Conservation (phyloP, 1,284 basidiomycete genomes). For the Volvariella volvacea region DNA sequence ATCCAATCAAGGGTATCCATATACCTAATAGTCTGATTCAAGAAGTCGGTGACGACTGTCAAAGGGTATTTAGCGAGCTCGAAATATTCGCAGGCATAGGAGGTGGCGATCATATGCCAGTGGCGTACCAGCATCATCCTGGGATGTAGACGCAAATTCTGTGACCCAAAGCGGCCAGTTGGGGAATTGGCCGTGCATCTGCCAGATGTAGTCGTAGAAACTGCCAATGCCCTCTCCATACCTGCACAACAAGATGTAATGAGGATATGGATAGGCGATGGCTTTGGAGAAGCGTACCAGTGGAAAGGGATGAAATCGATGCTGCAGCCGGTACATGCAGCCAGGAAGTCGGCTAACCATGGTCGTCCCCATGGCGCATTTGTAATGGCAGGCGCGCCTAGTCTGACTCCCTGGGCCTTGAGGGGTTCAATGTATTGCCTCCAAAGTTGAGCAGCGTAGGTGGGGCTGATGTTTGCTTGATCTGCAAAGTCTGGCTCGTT, state of each 20-base stretch:
- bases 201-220: slow-evolving; percentile 48
- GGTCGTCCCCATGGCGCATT: slow-evolving; percentile 45
- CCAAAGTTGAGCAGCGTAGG: slow-evolving; percentile 53
- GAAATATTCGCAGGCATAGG: background rate
- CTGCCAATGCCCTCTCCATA: slow-evolving; percentile 46
- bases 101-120: background rate
- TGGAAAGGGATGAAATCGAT: slow-evolving; percentile 40
- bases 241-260: slow-evolving; percentile 17
- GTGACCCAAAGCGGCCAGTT: slow-evolving; percentile 52
- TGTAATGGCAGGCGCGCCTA: slow-evolving; percentile 64
- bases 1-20: slow-evolving; percentile 36
- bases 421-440: slow-evolving; percentile 57
- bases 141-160: slow-evolving; percentile 45
- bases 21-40: slow-evolving; percentile 34
- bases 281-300: slow-evolving; percentile 19
- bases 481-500: slow-evolving; percentile 55
- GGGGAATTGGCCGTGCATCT: slow-evolving; percentile 36
- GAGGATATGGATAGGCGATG: background rate
- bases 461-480: slow-evolving; percentile 56
- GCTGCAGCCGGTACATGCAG: slow-evolving; percentile 42
- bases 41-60: slow-evolving; percentile 30
- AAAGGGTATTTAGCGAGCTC: background rate
- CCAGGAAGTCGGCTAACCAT: slow-evolving; percentile 52
- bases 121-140: slow-evolving; percentile 27
- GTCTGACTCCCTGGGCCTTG: slow-evolving; percentile 40